phyloP scores from a whole-genome alignment of 148 eudicot species.

The Amaranthus hypochondriacus region DNA sequence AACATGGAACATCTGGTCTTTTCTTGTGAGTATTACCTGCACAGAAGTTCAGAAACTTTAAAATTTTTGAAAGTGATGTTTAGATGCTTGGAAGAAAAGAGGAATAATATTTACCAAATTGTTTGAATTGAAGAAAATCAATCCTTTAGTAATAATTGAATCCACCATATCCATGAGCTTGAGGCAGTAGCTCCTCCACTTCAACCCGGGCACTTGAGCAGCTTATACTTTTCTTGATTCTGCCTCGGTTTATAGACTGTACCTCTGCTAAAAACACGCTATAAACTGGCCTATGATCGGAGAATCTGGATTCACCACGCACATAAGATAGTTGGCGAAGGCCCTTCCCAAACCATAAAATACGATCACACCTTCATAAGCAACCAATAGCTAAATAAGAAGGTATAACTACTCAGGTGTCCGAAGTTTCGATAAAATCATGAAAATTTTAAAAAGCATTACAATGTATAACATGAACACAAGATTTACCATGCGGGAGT shows the following conservation, averaged over 20 bases:
- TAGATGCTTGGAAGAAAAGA: conserved; percentile 12
- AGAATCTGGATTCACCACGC: conserved; percentile 97
- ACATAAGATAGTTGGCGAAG: conserved; percentile 83
- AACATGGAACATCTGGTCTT: conserved; percentile 25
- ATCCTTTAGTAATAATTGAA: conserved; percentile 37
- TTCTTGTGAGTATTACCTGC: conserved; percentile 18
- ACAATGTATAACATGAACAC: neutral
- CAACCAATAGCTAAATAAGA: conserved; percentile 8
- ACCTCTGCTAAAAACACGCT: conserved; percentile 80
- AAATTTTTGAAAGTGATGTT: conserved; percentile 8
- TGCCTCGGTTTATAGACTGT: conserved; percentile 55
- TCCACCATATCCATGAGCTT: conserved; percentile 41
- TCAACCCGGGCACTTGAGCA: conserved; percentile 71
- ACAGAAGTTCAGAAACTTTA: conserved; percentile 14
- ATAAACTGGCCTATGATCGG: conserved; percentile 94
- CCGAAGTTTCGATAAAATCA: no score
- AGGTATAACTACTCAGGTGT: neutral
- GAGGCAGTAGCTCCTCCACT: conserved; percentile 87
- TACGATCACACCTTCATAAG: conserved; percentile 88
- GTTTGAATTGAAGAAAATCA: neutral
- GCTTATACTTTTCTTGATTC: conserved; percentile 58
- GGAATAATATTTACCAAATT: conserved; percentile 27
- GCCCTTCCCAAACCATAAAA: conserved; percentile 87
- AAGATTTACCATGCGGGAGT: conserved; percentile 90
- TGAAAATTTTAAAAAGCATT: neutral